These are phyloP conservation scores for Lithohypha guttulata DNA, from an alignment of 2,329 filamentous ascomycete genomes.

Conservation along the genomic window DNA sequence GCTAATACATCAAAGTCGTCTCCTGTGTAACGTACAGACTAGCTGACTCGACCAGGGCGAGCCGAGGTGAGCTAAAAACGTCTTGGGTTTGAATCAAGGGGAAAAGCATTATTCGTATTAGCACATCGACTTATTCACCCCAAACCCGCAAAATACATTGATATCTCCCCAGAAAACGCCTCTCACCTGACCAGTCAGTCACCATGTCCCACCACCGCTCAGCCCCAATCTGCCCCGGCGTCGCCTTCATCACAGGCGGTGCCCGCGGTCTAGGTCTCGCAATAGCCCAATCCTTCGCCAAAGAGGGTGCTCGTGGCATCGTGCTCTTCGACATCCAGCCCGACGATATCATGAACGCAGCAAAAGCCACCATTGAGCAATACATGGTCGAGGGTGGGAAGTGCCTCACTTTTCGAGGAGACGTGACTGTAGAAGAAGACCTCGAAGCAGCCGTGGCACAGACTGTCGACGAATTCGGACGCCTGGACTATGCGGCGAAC, in stretches of 20 bases:
- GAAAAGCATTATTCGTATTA: too few relatives aligned
- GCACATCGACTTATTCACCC: too few relatives aligned
- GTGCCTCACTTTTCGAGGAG: conserved; percentile 14
- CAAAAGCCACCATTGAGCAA: conserved; percentile 12
- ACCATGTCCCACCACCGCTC: conserved; percentile 10
- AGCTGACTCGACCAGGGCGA: too few relatives aligned
- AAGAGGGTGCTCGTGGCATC: conserved; percentile 30
- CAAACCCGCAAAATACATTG: too few relatives aligned
- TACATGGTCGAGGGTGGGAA: conserved; percentile 12
- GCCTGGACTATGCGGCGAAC: conserved; percentile 88
- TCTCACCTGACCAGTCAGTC: too few relatives aligned
- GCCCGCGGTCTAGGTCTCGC: conserved; percentile 28
- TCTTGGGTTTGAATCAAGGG: too few relatives aligned
- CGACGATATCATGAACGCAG: conserved; percentile 11
- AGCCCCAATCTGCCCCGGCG: conserved; percentile 12
- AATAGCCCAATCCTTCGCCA: conserved; percentile 26
- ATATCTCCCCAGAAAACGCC: neutral
- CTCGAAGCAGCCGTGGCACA: conserved; percentile 13
- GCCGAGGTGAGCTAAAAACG: too few relatives aligned
- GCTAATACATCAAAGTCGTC: too few relatives aligned
- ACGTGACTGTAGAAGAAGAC: conserved; percentile 16
- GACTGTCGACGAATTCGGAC: conserved; percentile 16
- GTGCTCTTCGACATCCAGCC: conserved; percentile 23
- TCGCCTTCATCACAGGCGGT: conserved; percentile 30
- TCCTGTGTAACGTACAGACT: too few relatives aligned